phyloP scores from a whole-genome alignment of 2,329 filamentous ascomycete species.

The Calonectria hawksworthii region DNA sequence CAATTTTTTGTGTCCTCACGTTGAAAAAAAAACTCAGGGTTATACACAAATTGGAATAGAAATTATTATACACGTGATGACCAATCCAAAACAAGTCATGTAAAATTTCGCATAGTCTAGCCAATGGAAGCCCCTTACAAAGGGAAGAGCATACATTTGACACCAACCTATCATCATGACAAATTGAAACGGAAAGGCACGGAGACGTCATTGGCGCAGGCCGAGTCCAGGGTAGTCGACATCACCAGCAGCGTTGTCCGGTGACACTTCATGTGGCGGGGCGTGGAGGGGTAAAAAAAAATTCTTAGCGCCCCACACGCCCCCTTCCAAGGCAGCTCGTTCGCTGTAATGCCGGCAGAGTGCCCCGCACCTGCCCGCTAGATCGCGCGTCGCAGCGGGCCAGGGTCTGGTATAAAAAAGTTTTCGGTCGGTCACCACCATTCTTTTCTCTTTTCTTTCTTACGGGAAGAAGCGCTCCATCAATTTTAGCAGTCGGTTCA shows the following conservation, averaged over 20 bases:
- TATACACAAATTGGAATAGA: not conserved
- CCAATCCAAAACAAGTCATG: not conserved
- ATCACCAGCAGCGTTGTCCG: not conserved
- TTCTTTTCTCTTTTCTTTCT: slow-evolving; percentile 60
- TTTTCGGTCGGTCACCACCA: slow-evolving; percentile 50
- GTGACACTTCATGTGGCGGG: not conserved
- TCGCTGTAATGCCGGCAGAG: slow-evolving; percentile 8
- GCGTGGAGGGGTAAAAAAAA: slow-evolving; percentile 8
- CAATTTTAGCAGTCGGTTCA: slow-evolving; percentile 54
- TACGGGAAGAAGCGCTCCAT: slow-evolving; percentile 67
- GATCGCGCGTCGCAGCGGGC: slow-evolving; percentile 30
- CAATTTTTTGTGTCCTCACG: not conserved
- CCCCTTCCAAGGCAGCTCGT: slow-evolving; percentile 14
- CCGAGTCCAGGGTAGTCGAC: slow-evolving; percentile 3
- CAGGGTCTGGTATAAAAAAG: slow-evolving; percentile 56
- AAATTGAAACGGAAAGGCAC: not conserved
- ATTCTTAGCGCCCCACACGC: slow-evolving; percentile 7
- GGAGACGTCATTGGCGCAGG: slow-evolving; percentile 5
- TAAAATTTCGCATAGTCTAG: not conserved
- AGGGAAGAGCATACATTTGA: not conserved
- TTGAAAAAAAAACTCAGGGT: not conserved
- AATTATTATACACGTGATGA: not conserved
- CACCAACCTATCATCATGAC: not conserved
- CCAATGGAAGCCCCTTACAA: not conserved
- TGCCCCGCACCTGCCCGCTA: slow-evolving; percentile 34